These are phyloP conservation scores for Plasmodium reichenowi DNA, from an alignment of 169 alveolate genomes.

Conservation along the genomic window DNA sequence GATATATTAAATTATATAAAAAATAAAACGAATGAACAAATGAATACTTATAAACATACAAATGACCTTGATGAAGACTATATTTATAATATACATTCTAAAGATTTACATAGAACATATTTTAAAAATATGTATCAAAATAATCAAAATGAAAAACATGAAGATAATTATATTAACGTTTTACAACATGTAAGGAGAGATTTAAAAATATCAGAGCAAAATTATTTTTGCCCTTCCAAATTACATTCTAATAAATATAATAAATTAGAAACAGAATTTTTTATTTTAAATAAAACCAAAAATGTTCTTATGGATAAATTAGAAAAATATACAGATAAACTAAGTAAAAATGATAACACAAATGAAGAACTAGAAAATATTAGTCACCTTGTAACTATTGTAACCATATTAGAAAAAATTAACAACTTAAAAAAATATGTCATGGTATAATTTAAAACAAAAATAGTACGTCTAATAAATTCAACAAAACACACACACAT, in stretches of 20 bases:
- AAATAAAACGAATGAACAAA: no score
- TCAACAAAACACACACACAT: background rate
- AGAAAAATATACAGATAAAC: conserved; percentile 24
- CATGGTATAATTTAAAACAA: background rate
- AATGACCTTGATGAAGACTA: background rate
- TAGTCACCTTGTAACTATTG: conserved; percentile 1
- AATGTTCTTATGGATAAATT: conserved; percentile 21
- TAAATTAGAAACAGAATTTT: conserved; percentile 29
- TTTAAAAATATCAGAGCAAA: conserved; percentile 12
- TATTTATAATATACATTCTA: background rate
- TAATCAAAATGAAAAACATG: no score
- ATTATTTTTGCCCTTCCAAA: background rate
- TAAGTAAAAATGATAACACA: conserved; percentile 6
- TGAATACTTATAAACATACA: no score
- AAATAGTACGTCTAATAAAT: background rate
- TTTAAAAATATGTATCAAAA: no score
- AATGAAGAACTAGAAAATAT: conserved; percentile 41
- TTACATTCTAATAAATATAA: conserved; percentile 17
- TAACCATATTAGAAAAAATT: conserved; percentile 35
- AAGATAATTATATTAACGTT: background rate
- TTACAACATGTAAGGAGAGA: background rate
- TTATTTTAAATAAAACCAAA: conserved; percentile 42
- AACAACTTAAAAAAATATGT: conserved; percentile 29
- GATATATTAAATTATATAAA: no score
- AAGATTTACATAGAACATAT: background rate